Conservation (phyloP, 192 early-diverging fungal genomes). For the Backusella mclennaniae region DNA sequence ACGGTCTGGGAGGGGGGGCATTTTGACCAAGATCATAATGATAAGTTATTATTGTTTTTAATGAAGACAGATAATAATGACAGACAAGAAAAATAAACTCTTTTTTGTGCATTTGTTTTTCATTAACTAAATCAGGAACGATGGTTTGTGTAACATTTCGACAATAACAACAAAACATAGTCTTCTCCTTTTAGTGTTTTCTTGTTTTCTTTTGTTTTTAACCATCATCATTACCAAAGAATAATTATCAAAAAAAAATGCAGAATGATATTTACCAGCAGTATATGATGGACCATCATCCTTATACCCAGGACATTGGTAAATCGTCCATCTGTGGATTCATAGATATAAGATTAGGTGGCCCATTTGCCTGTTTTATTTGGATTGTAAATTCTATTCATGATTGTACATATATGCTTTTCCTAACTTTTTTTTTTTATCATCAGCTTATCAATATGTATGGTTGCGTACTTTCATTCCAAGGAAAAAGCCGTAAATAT, state of each 20-base stretch:
- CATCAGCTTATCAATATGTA: background rate
- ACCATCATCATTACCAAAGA: background rate
- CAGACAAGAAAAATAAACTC: background rate
- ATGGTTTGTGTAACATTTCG: background rate
- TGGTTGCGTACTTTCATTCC: constrained; percentile 1
- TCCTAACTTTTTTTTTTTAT: background rate
- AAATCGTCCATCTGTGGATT: background rate
- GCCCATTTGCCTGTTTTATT: background rate
- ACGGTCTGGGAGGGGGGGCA: too few species aligned
- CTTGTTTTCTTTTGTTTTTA: background rate
- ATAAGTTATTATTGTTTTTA: too few species aligned
- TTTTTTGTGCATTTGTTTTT: background rate
- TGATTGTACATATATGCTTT: background rate
- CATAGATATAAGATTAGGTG: background rate
- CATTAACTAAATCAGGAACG: background rate
- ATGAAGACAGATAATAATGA: background rate
- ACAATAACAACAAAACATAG: background rate
- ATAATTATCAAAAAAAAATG: background rate
- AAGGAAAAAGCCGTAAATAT: background rate
- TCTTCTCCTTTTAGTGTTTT: background rate
- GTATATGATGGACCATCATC: background rate
- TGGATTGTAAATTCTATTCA: background rate
- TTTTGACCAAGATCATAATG: too few species aligned
- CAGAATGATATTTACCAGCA: background rate
- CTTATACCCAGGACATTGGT: background rate